Evolutionary conservation across 1,284 basidiomycete genomes (phyloP), one percentile per base, ranked within the genome.

Genomic region (Gomphus sp.): DNA sequence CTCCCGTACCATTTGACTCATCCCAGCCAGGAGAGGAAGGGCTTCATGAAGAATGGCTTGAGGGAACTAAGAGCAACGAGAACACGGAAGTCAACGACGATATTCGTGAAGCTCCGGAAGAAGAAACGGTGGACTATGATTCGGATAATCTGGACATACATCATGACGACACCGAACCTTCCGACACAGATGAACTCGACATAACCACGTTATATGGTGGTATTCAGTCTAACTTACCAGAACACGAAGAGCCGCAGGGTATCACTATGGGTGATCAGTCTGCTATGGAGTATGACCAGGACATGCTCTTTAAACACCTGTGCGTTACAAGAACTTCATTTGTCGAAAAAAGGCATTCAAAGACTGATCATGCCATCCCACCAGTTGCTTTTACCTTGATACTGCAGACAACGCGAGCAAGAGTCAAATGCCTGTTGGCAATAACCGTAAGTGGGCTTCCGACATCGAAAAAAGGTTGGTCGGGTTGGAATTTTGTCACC

Each of bases 381-480:
- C 39, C 54, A 91, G 89, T 60, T 85, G 83, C 64, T 94, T 95
- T 72, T 97, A 96, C 71, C 76, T 97, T 43, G 93, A 96, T 70
- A 83, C 89, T 1, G 79, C 84, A 0, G 75, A 75, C 9, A 93
- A 93, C 66, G 91, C 92, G 0, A 69, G 68, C 7, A 72, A 74
- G 65, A 79, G 91, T 63, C 80, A 76, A 0, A 81, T 96, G 74
- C 48, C 64, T 2, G 71, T 80, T 6, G 82, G 80, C 59, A 70
- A 76, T n/a, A 84, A 80, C 66, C 67, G 80, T 44, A 63, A 62
- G 47, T 55, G 43, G 51, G 33, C n/a, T n/a, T 49, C 47, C 10
- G 58, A 62, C 18, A 63, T 66, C n/a, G 50, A 61, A 18, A 43
- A 45, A 36, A 60, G 60, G 66, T 65, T 36, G 41, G n/a, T 69